A percentile compares a stretch with the other conserved stretches of the same genome.
These are phyloP conservation scores for Phytophthora sp. DNA, from an alignment of 352 stramenopile genomes.

Conservation along the genomic window DNA sequence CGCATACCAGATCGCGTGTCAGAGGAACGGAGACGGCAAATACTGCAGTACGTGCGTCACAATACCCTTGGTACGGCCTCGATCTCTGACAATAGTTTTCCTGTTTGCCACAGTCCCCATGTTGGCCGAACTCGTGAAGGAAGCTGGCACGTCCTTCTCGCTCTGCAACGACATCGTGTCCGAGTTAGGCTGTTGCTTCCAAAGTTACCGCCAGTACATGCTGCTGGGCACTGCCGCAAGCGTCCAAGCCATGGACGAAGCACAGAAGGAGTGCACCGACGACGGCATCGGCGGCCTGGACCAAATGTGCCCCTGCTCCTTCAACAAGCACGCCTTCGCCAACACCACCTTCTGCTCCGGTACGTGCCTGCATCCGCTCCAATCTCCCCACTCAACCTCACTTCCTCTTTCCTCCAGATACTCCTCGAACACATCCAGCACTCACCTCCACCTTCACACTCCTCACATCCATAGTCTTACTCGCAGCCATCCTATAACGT, in stretches of 20 bases:
- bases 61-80: neutral
- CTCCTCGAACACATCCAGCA: neutral
- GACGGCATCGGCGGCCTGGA: slow-evolving; percentile 47
- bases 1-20: slow-evolving; percentile 77
- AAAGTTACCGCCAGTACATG: slow-evolving; percentile 85
- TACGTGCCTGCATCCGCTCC: slow-evolving; percentile 8
- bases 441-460: neutral
- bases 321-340: slow-evolving; percentile 63
- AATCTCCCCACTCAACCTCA: neutral
- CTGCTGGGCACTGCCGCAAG: slow-evolving; percentile 57
- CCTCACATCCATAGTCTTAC: neutral
- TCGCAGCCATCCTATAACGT: neutral
- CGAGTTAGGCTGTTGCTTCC: slow-evolving; percentile 81
- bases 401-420: slow-evolving; percentile 5
- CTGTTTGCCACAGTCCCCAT: slow-evolving; percentile 58
- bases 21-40: slow-evolving; percentile 54
- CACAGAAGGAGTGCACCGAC: slow-evolving; percentile 55
- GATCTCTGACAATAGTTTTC: neutral
- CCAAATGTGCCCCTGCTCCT: slow-evolving; percentile 56
- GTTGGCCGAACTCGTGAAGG: slow-evolving; percentile 51
- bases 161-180: slow-evolving; percentile 75
- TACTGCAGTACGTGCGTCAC: slow-evolving; percentile 68
- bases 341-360: slow-evolving; percentile 67
- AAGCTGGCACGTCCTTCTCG: slow-evolving; percentile 60
- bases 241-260: slow-evolving; percentile 51